Percentiles rank a stretch among this genome's conserved stretches.
Conservation (phyloP, 2,329 filamentous ascomycete genomes). For the Colletotrichum incanum region DNA sequence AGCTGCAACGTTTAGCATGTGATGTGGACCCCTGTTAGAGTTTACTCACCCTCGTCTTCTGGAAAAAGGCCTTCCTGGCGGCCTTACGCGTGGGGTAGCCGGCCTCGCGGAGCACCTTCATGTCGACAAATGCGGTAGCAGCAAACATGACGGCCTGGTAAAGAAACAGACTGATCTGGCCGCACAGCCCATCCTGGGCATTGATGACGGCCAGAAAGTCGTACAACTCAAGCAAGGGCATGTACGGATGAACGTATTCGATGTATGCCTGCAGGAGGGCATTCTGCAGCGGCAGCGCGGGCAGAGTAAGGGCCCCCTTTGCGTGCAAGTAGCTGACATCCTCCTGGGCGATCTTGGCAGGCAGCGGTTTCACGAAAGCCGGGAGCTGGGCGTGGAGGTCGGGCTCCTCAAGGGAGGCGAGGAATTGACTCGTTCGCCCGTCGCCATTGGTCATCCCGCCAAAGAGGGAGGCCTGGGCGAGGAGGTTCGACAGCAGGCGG, state of each 20-base stretch:
- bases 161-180: constrained; percentile 85
- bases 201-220: constrained; percentile 74
- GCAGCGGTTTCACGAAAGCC: constrained; percentile 84
- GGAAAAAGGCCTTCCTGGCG: constrained; percentile 90
- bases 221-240: constrained; percentile 85
- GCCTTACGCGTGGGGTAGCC: constrained; percentile 85
- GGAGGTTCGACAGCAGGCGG: constrained; percentile 42
- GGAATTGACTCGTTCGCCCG: constrained; percentile 59
- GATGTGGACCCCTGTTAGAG: constrained; percentile 41
- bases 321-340: constrained; percentile 87
- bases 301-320: constrained; percentile 88
- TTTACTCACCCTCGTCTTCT: constrained; percentile 82
- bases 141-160: constrained; percentile 98
- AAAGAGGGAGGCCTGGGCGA: constrained; percentile 51
- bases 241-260: constrained; percentile 93
- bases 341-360: constrained; percentile 81
- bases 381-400: constrained; percentile 67
- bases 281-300: constrained; percentile 79
- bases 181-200: constrained; percentile 76
- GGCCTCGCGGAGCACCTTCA: constrained; percentile 80
- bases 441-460: constrained; percentile 48
- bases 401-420: constrained; percentile 64
- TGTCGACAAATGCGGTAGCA: constrained; percentile 89
- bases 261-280: constrained; percentile 87
- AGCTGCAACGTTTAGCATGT: constrained; percentile 65